Conservation (phyloP, 2,329 filamentous ascomycete species). For the Diaporthe ampelina region DNA sequence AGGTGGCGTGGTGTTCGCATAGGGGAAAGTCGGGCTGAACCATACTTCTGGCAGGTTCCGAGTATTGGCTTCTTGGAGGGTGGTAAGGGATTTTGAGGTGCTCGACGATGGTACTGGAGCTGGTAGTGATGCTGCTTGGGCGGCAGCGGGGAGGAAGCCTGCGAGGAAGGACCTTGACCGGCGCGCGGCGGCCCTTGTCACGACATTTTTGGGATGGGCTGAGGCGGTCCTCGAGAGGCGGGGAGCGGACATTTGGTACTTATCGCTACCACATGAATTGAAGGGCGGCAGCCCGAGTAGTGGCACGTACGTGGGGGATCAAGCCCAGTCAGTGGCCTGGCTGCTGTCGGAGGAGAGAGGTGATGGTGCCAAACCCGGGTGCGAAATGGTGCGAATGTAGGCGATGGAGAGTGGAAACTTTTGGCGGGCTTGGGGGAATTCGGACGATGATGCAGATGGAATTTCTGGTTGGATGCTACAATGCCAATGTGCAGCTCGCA, state of each 20-base stretch:
- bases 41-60: slow-evolving; percentile 56
- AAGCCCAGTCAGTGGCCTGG: too few species aligned
- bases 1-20: slow-evolving; percentile 45
- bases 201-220: slow-evolving; percentile 43
- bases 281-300: background rate
- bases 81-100: slow-evolving; percentile 41
- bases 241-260: slow-evolving; percentile 53
- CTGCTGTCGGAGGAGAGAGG: background rate
- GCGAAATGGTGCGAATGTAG: slow-evolving; percentile 1
- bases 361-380: background rate
- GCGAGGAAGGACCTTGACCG: slow-evolving; percentile 44
- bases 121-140: slow-evolving; percentile 38
- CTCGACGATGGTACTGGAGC: slow-evolving; percentile 31
- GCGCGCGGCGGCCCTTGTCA: slow-evolving; percentile 46
- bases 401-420: background rate
- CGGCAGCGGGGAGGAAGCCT: slow-evolving; percentile 34
- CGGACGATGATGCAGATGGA: slow-evolving; percentile 28
- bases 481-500: slow-evolving; percentile 5
- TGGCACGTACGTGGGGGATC: slow-evolving; percentile 35
- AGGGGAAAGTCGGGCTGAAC: slow-evolving; percentile 58
- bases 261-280: slow-evolving; percentile 44
- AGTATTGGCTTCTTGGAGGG: slow-evolving; percentile 45
- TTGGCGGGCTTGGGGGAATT: background rate
- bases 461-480: slow-evolving; percentile 13
- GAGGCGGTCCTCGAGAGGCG: slow-evolving; percentile 50